Conservation (phyloP, 495 filamentous ascomycete genomes). For the Neurospora pannonica region DNA sequence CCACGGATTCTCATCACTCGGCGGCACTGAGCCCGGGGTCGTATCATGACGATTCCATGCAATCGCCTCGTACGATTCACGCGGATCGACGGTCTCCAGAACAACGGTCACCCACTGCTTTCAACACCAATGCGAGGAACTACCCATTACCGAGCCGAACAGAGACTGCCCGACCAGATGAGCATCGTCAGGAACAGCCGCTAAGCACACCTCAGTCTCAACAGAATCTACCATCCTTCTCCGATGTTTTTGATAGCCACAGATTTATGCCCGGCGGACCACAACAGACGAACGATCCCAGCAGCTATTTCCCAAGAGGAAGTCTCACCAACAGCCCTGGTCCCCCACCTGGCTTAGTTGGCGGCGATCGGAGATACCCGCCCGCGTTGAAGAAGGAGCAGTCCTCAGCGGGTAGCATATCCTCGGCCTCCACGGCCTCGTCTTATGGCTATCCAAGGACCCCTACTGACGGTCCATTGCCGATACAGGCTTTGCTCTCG, state of each 20-base stretch:
- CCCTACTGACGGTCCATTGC: conserved; percentile 32
- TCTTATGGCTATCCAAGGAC: conserved; percentile 27
- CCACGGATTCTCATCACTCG: conserved; percentile 25
- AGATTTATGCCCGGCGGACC: conserved; percentile 3
- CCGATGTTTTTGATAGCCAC: conserved; percentile 23
- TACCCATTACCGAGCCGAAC: conserved; percentile 1
- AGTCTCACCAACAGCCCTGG: conserved; percentile 10
- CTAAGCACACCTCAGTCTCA: conserved; percentile 3
- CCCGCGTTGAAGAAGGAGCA: conserved; percentile 30
- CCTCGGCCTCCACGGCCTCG: conserved; percentile 19
- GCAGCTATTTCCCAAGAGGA: conserved; percentile 11
- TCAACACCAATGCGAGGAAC: conserved; percentile 13
- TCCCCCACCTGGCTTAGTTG: conserved; percentile 4
- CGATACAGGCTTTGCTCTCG: conserved; percentile 36
- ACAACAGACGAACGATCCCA: conserved; percentile 9
- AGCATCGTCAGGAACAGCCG: conserved; percentile 11
- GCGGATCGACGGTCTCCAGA: conserved; percentile 12
- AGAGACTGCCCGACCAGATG: conserved; percentile 12
- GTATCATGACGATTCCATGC: conserved; percentile 25
- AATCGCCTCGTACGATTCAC: conserved; percentile 18
- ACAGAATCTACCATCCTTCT: conserved; percentile 23
- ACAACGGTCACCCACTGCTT: conserved; percentile 13
- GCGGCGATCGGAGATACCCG: conserved; percentile 9
- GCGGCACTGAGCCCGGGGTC: conserved; percentile 13
- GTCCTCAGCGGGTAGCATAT: conserved; percentile 26